Base-by-base conservation (phyloP, 106 monocot genomes). In the Dendrobium officinale region DNA sequence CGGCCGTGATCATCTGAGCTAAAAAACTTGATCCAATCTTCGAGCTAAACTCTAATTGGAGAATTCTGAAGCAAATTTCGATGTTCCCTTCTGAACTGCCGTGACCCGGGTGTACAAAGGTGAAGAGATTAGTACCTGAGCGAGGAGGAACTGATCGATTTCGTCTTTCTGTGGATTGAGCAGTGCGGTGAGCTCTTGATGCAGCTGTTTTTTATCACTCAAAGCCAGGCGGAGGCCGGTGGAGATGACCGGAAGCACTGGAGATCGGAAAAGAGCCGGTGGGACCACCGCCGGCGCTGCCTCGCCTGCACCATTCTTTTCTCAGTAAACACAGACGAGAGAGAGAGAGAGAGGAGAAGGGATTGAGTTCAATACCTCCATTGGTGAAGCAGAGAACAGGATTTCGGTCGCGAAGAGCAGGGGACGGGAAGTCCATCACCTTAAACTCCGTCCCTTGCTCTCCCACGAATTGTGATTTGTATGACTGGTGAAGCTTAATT, bases 111-210 rank as follows among this genome's bases (percentile, higher is more conserved):
- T 11, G 19, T 11, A 56, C 18, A 56, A 56, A 4, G 56, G 19
- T 19, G 19, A 56, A 15, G 15, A 19, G 19, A 17, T 56, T 56
- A 19, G 19, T 79, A 91, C 90, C 84, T 91, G 88, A 13, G 87
- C 76, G 19, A 51, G 61, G 80, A 96, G 80, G 54, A 89, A 87
- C n/a, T 44, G 81, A 27, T 96, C 91, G 88, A 93, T 80, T 75
- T 93, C 91, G 37, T 84, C 78, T 9, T 26, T 77, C 15, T 93
- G 84, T 6, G 80, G 79, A 22, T 86, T 83, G 55, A 91, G 72
- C 58, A 82, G 85, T n/a, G 84, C 72, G n/a, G 87, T 45, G 47
- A 91, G 77, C 17, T 88, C 90, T 1, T 81, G 51, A 42, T 27
- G 80, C 78, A 22, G 43, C 48, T 3, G 83, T 58, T 18, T 70